phyloP scores from a whole-genome alignment of 768 basidiomycete species.

The Amanita polypyramis region DNA sequence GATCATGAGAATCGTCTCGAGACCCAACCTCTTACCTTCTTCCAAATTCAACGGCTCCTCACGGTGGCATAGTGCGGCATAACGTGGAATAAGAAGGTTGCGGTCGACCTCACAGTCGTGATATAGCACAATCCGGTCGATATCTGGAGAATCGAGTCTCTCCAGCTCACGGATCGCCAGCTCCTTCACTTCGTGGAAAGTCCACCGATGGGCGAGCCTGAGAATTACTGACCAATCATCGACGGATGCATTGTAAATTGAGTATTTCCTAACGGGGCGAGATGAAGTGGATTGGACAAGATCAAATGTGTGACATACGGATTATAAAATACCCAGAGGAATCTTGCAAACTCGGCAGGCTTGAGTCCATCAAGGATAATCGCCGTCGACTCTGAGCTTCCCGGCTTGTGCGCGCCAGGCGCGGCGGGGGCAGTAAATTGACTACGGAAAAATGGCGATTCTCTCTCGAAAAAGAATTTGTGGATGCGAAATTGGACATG shows the following conservation, averaged over 20 bases:
- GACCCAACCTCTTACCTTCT: conserved; percentile 47
- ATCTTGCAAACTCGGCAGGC: conserved; percentile 29
- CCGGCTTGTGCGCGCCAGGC: conserved; percentile 21
- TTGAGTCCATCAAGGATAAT: conserved; percentile 30
- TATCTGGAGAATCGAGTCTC: conserved; percentile 3
- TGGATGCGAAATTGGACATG: conserved; percentile 43
- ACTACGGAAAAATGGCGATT: conserved; percentile 34
- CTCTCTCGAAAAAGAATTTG: conserved; percentile 41
- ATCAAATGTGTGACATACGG: conserved; percentile 23
- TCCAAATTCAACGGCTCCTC: conserved; percentile 37
- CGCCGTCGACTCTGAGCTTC: conserved; percentile 27
- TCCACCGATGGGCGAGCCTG: conserved; percentile 42
- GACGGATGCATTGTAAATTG: conserved; percentile 19
- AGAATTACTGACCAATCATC: conserved; percentile 45
- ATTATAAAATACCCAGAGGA: conserved; percentile 51
- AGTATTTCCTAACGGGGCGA: conserved; percentile 18
- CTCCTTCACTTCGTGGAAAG: conserved; percentile 22
- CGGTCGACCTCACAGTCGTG: conserved; percentile 39
- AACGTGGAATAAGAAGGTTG: conserved; percentile 38
- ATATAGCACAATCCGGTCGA: conserved; percentile 35
- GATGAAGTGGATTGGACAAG: conserved; percentile 10
- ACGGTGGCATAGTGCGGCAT: conserved; percentile 40
- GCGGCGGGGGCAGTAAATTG: conserved; percentile 23
- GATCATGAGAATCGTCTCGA: conserved; percentile 43
- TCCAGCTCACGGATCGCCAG: conserved; percentile 3